phyloP scores from a whole-genome alignment of 129 eudicot genomes.

The Pseudognaphalium luteoalbum region DNA sequence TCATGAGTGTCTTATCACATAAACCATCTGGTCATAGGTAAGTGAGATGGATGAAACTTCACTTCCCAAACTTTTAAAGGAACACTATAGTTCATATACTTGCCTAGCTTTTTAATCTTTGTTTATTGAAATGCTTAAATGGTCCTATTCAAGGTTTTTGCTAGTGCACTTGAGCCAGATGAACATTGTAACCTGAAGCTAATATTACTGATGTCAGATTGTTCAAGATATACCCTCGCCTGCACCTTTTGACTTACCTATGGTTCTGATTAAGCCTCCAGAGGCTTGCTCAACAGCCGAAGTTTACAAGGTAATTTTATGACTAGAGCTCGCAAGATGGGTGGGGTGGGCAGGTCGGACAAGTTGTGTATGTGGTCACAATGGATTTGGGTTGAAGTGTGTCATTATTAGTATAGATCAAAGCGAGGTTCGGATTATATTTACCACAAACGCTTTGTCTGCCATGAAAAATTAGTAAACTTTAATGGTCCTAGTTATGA shows the following conservation, averaged over 20 bases:
- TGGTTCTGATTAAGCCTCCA: slow-evolving; percentile 95
- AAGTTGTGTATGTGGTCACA: not conserved
- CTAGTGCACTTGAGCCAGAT: not conserved
- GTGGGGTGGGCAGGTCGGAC: not conserved
- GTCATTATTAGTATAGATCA: not conserved
- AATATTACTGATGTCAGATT: slow-evolving; percentile 41
- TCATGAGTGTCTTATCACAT: not conserved
- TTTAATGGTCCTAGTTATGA: not conserved
- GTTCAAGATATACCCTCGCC: slow-evolving; percentile 78
- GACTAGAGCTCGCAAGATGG: slow-evolving; percentile 12
- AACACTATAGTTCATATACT: not conserved
- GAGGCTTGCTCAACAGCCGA: slow-evolving; percentile 97
- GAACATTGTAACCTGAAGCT: not conserved
- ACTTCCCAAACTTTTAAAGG: not conserved
- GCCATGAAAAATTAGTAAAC: not conserved
- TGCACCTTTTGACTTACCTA: slow-evolving; percentile 65
- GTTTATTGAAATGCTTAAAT: not conserved
- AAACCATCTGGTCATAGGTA: not conserved
- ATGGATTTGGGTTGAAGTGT: not conserved
- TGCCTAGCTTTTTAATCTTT: not conserved
- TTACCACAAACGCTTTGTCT: not conserved
- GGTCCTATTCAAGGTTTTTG: not conserved
- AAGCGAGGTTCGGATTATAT: not conserved
- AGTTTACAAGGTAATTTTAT: slow-evolving; percentile 80
- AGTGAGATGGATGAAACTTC: not conserved